Percentiles rank a stretch among this genome's conserved stretches.
These are phyloP conservation scores for Noccaea bulbosa DNA, from an alignment of 345 rosid genomes.

Conservation along the genomic window DNA sequence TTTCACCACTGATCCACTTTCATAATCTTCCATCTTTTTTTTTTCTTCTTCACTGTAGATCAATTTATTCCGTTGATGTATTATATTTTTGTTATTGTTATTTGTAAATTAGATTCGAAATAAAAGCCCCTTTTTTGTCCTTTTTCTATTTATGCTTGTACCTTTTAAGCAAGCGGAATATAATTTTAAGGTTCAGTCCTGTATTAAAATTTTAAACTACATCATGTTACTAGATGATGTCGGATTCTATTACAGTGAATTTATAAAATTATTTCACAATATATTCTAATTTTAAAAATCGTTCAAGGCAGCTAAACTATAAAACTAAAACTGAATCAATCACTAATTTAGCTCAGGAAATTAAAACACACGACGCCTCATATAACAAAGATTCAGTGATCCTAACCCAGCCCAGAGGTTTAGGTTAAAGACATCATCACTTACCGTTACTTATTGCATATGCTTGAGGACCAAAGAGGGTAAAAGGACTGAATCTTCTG, in stretches of 20 bases:
- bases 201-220: neutral
- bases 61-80: neutral
- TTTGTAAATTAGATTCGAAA: conserved; percentile 26
- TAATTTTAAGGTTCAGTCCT: neutral
- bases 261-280: neutral
- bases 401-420: conserved; percentile 7
- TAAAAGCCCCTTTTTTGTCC: neutral
- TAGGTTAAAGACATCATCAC: conserved; percentile 19
- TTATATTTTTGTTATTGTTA: neutral
- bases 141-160: neutral
- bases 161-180: neutral
- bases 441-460: conserved; percentile 18
- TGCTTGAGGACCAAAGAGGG: conserved; percentile 28
- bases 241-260: neutral
- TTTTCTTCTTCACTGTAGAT: neutral
- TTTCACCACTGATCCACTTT: conserved; percentile 13
- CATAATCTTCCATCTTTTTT: neutral
- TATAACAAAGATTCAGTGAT: conserved; percentile 2
- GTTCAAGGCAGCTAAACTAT: conserved; percentile 31
- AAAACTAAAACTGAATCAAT: neutral
- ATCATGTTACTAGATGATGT: neutral
- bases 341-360: conserved; percentile 10
- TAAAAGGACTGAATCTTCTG: neutral
- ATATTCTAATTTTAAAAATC: neutral
- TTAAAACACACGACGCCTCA: neutral